These are phyloP conservation scores for Marchantia polymorpha DNA, from an alignment of 225 moss, liverwort and hornwort species.

Conservation along the genomic window DNA sequence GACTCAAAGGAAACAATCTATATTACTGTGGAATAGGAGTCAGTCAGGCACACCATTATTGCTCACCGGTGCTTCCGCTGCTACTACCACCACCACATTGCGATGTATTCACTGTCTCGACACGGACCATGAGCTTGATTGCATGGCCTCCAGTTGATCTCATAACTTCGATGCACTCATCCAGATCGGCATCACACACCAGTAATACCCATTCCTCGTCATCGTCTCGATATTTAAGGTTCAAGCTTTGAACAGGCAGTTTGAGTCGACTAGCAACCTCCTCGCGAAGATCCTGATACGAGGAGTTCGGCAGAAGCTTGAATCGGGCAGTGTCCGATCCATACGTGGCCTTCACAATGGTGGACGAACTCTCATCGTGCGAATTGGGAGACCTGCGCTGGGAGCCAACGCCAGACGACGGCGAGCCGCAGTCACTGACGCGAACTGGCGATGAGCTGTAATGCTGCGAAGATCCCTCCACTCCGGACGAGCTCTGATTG, in stretches of 20 bases:
- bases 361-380: slow-evolving; percentile 36
- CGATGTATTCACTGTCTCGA: slow-evolving; percentile 24
- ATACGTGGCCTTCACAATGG: slow-evolving; percentile 73
- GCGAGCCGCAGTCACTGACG: slow-evolving; percentile 83
- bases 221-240: slow-evolving; percentile 84
- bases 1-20: slow-evolving; percentile 24
- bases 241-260: slow-evolving; percentile 48
- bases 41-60: slow-evolving; percentile 17
- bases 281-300: slow-evolving; percentile 60
- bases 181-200: slow-evolving; percentile 76
- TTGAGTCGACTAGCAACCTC: slow-evolving; percentile 69
- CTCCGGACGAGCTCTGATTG: slow-evolving; percentile 41
- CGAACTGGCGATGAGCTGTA: slow-evolving; percentile 73
- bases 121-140: slow-evolving; percentile 79
- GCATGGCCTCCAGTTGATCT: slow-evolving; percentile 51
- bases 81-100: slow-evolving; percentile 33
- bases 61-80: slow-evolving; percentile 35
- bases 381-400: slow-evolving; percentile 46
- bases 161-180: slow-evolving; percentile 80
- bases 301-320: slow-evolving; percentile 54
- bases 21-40: slow-evolving; percentile 10
- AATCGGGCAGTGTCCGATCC: slow-evolving; percentile 79
- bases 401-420: slow-evolving; percentile 70
- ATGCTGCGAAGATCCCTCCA: slow-evolving; percentile 55
- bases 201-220: slow-evolving; percentile 94